phyloP scores from a whole-genome alignment of 2,329 filamentous ascomycete genomes.

The Colletotrichum godetiae region DNA sequence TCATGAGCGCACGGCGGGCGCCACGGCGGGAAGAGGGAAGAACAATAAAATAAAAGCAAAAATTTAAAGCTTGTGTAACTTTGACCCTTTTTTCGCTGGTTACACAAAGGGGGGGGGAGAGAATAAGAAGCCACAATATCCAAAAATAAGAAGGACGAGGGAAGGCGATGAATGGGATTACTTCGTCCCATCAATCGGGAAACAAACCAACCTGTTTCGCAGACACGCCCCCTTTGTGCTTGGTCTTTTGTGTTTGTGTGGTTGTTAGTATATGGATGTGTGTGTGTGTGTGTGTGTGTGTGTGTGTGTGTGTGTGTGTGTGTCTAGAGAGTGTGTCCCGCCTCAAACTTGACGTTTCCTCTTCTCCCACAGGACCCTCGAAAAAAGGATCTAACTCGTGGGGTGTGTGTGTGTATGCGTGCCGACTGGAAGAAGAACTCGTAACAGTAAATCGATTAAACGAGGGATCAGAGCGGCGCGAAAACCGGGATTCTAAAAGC shows the following conservation, averaged over 20 bases:
- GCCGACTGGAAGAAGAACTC: not conserved
- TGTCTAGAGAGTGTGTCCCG: not conserved
- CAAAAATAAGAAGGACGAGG: not conserved
- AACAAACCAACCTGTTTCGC: slow-evolving; percentile 21
- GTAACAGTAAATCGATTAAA: not conserved
- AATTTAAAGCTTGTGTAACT: slow-evolving; percentile 3
- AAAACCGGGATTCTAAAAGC: not conserved
- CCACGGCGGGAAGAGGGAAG: not conserved
- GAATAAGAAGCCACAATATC: not conserved
- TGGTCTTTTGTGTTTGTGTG: not conserved
- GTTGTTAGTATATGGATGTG: no score
- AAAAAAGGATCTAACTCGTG: not conserved
- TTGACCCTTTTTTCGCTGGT: not conserved
- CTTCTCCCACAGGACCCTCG: not conserved
- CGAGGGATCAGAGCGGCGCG: not conserved
- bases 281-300: no score
- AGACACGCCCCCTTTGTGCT: not conserved
- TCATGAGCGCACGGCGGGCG: slow-evolving; percentile 1
- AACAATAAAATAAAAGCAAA: not conserved
- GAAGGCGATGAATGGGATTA: not conserved
- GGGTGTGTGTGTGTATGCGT: not conserved
- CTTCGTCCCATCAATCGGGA: slow-evolving; percentile 28
- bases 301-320: not conserved
- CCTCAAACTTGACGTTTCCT: not conserved
- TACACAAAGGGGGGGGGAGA: not conserved